These are phyloP conservation scores for Zopfochytrium polystomum DNA, from an alignment of 371 early-diverging fungal genomes.

Conservation along the genomic window DNA sequence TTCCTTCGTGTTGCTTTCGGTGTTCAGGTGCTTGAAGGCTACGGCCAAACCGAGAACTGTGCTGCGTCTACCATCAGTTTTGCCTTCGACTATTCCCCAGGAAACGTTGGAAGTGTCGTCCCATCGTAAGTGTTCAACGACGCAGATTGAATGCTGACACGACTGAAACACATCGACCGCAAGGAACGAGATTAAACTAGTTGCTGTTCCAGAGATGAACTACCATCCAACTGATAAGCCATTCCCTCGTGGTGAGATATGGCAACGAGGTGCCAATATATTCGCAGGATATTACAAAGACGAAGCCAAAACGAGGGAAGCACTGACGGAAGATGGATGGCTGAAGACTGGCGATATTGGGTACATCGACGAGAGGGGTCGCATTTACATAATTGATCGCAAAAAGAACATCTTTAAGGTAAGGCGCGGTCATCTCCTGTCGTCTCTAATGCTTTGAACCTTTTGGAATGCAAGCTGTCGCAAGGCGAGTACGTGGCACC, in stretches of 20 bases:
- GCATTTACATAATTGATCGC: constrained; percentile 85
- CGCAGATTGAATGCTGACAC: background rate
- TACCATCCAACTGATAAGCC: constrained; percentile 75
- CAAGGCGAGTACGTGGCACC: constrained; percentile 98
- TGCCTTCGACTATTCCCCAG: constrained; percentile 1
- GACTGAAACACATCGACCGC: background rate
- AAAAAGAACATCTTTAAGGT: constrained; percentile 97
- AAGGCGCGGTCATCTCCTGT: background rate
- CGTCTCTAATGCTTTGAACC: background rate
- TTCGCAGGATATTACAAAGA: constrained; percentile 85
- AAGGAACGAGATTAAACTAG: constrained; percentile 79
- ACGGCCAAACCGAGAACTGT: constrained; percentile 58
- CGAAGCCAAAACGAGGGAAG: constrained; percentile 74
- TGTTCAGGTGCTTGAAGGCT: constrained; percentile 64
- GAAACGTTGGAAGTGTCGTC: constrained; percentile 10
- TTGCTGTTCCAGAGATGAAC: constrained; percentile 86
- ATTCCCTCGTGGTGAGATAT: constrained; percentile 88
- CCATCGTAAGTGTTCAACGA: background rate
- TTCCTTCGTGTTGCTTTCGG: constrained; percentile 81
- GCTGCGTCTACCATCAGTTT: constrained; percentile 3
- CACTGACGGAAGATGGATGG: constrained; percentile 87
- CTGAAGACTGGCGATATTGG: constrained; percentile 91
- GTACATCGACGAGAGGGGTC: constrained; percentile 68
- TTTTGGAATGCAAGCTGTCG: constrained; percentile 45
- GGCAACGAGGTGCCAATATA: constrained; percentile 77